These are phyloP conservation scores for Mollisiaceae sp. DNA, from an alignment of 2,329 filamentous ascomycete genomes.

Conservation along the genomic window DNA sequence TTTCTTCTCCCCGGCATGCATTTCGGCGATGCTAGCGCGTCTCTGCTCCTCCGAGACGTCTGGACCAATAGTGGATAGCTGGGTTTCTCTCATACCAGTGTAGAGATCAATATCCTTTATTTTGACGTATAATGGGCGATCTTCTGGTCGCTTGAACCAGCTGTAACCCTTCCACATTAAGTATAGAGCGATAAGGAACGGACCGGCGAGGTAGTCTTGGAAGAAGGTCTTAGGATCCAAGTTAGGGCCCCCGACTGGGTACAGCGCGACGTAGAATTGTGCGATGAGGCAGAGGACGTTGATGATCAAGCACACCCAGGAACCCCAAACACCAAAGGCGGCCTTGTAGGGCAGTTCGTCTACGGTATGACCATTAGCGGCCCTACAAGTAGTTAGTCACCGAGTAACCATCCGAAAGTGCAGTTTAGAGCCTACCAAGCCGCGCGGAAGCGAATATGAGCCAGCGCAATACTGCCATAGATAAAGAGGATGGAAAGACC, in stretches of 20 bases:
- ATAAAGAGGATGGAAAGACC: slow-evolving; percentile 66
- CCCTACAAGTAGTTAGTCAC: no score
- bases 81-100: no score
- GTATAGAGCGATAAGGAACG: slow-evolving; percentile 20
- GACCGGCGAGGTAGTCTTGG: slow-evolving; percentile 15
- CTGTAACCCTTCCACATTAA: slow-evolving; percentile 13
- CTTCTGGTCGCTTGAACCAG: no score
- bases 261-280: slow-evolving; percentile 33
- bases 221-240: slow-evolving; percentile 15
- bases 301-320: slow-evolving; percentile 62
- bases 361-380: slow-evolving; percentile 61
- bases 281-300: slow-evolving; percentile 47
- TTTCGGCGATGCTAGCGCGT: no score
- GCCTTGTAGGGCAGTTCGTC: slow-evolving; percentile 67
- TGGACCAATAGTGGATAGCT: no score
- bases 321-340: slow-evolving; percentile 61
- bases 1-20: no score
- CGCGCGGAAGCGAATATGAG: slow-evolving; percentile 68
- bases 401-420: no score
- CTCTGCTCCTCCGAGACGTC: no score
- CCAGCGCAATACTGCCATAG: slow-evolving; percentile 66
- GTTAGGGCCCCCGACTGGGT: slow-evolving; percentile 13
- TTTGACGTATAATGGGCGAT: no score
- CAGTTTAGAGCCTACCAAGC: no score
- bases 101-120: no score